Conservation (phyloP, 2,329 filamentous ascomycete genomes). For the Neospermospora avenae region DNA sequence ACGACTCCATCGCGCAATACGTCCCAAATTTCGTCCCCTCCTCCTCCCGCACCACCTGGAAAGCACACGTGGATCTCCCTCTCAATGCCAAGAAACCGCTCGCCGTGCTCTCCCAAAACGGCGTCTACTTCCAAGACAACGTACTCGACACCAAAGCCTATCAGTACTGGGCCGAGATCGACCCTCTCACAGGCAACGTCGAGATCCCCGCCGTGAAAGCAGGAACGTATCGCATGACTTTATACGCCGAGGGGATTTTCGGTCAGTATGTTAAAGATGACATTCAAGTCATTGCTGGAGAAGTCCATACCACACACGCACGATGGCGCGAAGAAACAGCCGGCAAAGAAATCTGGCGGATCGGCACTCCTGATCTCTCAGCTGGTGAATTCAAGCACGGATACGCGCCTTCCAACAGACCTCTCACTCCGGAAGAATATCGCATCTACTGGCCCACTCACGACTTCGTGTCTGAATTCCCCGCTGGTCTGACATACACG, state of each 20-base stretch:
- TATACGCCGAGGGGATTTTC: slow-evolving; percentile 61
- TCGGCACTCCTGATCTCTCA: slow-evolving; percentile 60
- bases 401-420: slow-evolving; percentile 44
- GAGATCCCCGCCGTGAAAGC: slow-evolving; percentile 52
- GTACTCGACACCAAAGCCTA: slow-evolving; percentile 51
- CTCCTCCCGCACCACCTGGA: slow-evolving; percentile 47
- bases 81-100: slow-evolving; percentile 48
- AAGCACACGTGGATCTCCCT: slow-evolving; percentile 50
- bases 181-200: slow-evolving; percentile 43
- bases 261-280: slow-evolving; percentile 56
- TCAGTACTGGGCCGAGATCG: slow-evolving; percentile 60
- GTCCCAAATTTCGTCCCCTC: slow-evolving; percentile 58
- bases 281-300: slow-evolving; percentile 40
- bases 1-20: slow-evolving; percentile 58
- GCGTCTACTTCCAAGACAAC: slow-evolving; percentile 57
- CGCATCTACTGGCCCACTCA: slow-evolving; percentile 59
- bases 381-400: slow-evolving; percentile 60
- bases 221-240: slow-evolving; percentile 58
- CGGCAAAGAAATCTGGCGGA: slow-evolving; percentile 58
- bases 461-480: slow-evolving; percentile 58
- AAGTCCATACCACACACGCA: slow-evolving; percentile 39
- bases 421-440: slow-evolving; percentile 54
- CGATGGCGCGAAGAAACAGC: slow-evolving; percentile 53
- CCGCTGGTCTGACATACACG: slow-evolving; percentile 53
- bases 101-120: slow-evolving; percentile 51